phyloP scores from a whole-genome alignment of 176 grass and related monocot genomes.

The Musa acuminata region DNA sequence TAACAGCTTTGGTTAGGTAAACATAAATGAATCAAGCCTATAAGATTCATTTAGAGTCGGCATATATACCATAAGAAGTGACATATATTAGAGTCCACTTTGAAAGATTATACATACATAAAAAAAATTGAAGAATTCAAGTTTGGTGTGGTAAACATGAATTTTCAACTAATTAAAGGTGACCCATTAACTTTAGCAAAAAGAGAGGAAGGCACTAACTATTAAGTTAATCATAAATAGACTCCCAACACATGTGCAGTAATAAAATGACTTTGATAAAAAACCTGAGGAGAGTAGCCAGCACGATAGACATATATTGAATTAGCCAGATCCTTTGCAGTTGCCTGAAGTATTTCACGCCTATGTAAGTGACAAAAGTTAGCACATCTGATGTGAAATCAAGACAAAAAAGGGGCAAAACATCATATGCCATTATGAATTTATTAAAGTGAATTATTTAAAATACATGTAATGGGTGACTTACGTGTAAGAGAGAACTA shows the following conservation, averaged over 20 bases:
- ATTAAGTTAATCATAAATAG: neutral
- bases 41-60: too few species aligned
- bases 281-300: slow-evolving; percentile 86
- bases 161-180: too few species aligned
- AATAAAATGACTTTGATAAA: neutral
- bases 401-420: neutral
- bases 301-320: slow-evolving; percentile 82
- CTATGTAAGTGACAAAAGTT: slow-evolving; percentile 32
- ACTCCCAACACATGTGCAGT: neutral
- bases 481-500: slow-evolving; percentile 92
- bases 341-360: slow-evolving; percentile 72
- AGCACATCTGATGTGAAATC: neutral
- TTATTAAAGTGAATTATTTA: too few species aligned
- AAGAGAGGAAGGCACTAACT: neutral
- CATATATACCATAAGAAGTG: too few species aligned
- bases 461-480: slow-evolving; percentile 3
- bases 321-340: slow-evolving; percentile 54
- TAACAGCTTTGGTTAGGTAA: too few species aligned
- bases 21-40: too few species aligned
- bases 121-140: neutral
- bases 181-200: neutral
- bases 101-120: neutral
- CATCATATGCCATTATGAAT: too few species aligned
- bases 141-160: neutral
- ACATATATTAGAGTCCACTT: neutral